Evolutionary conservation across 2,329 filamentous ascomycete genomes (phyloP).

Genomic region (Botrytis medusae): DNA sequence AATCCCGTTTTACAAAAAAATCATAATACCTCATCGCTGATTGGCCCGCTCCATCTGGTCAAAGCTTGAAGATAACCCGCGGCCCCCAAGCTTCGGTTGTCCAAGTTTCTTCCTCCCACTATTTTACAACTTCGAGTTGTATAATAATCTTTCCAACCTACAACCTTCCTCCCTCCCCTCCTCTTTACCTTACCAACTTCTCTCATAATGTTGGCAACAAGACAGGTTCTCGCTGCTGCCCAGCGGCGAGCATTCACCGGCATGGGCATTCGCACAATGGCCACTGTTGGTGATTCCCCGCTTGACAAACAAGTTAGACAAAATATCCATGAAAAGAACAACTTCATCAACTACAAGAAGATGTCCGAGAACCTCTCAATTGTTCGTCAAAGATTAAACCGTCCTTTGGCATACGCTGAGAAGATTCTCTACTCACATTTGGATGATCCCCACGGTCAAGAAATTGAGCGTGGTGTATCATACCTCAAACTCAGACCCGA

Average conservation of each 20-base stretch:
- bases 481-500: slow-evolving; percentile 97
- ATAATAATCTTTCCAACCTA: neutral
- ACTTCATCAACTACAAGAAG: slow-evolving; percentile 99
- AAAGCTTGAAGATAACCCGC: slow-evolving; percentile 15
- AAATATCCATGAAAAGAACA: slow-evolving; percentile 93
- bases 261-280: slow-evolving; percentile 70
- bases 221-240: slow-evolving; percentile 67
- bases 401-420: slow-evolving; percentile 91
- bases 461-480: slow-evolving; percentile 91
- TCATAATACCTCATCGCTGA: slow-evolving; percentile 2
- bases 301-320: slow-evolving; percentile 96
- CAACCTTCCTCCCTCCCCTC: slow-evolving; percentile 29
- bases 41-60: neutral
- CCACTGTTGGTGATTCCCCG: slow-evolving; percentile 80
- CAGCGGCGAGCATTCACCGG: slow-evolving; percentile 60
- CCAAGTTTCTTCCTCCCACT: slow-evolving; percentile 20
- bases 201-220: slow-evolving; percentile 66
- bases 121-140: slow-evolving; percentile 16
- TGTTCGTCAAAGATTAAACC: slow-evolving; percentile 85
- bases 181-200: slow-evolving; percentile 22
- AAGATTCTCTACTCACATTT: slow-evolving; percentile 99
- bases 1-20: neutral
- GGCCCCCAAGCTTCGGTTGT: slow-evolving; percentile 14
- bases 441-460: slow-evolving; percentile 93
- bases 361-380: slow-evolving; percentile 96